Evolutionary conservation across 768 basidiomycete species (phyloP), one percentile per base, ranked within the genome.

Genomic region (Macrolepiota dolichaula): DNA sequence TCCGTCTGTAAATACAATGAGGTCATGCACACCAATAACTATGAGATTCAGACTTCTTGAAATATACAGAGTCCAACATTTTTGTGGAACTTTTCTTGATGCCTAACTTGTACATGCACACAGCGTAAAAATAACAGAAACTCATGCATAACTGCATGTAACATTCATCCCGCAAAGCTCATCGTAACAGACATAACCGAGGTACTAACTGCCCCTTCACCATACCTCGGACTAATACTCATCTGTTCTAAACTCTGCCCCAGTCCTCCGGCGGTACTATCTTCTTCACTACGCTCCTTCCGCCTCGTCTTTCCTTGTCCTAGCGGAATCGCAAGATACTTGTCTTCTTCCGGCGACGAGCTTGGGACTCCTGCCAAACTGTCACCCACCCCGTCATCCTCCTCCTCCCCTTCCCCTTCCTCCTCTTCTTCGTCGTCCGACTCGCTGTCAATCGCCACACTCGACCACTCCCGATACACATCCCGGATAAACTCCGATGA

Each of bases 401-500:
- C 66, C 15, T 64, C 65, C 2, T 73, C 65, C 2, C 72, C 79
- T 0, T 77, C 81, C 0, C 83, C 84, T 0, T 84, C 83, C 0
- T 83, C 84, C 0, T 83, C 85, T 0, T 83, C 82, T 0, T 85
- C 85, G 0, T 89, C 87, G 0, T 89, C 88, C 0, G 87, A 88
- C 0, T 88, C 89, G 0, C 86, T 88, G 6, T 87, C 88, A 17
- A 86, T 84, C 3, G 91, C 88, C 3, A 96, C 94, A 35, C 85
- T 77, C 17, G 86, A 78, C 96, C 96, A 99, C 62, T 96, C 92
- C 49, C 95, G 80, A 68, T 98, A 99, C 27, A 97, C 83, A 9
- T 79, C 80, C 56, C 92, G 86, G 57, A 99, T 90, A 68, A 87
- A 97, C 22, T 74, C 72, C 32, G 82, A 79, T 38, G 93, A 94